Evolutionary conservation across 345 rosid species (phyloP).

Genomic region (thale cress (Arabidopsis thaliana)): TAIR10.1 NC_003070.9:2121001-2121500

Average conservation of each 20-base stretch:
- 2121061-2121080: constrained; percentile 32
- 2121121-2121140: constrained; percentile 51
- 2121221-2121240: constrained; percentile 42
- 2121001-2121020: constrained; percentile 14
- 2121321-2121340: constrained; percentile 32
- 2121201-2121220: constrained; percentile 50
- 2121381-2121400: constrained; percentile 51
- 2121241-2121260: constrained; percentile 61
- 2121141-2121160: constrained; percentile 44
- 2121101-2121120: constrained; percentile 48
- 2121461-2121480: constrained; percentile 47
- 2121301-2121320: constrained; percentile 27
- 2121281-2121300: constrained; percentile 47
- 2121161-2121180: constrained; percentile 51
- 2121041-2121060: constrained; percentile 6
- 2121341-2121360: constrained; percentile 58
- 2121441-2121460: constrained; percentile 42
- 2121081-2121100: constrained; percentile 29
- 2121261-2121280: constrained; percentile 68
- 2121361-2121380: constrained; percentile 44
- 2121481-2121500: constrained; percentile 50
- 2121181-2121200: constrained; percentile 52
- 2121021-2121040: constrained; percentile 30
- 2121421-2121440: constrained; percentile 53
- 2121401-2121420: constrained; percentile 46